Conservation (phyloP, 345 rosid species). For the Populus alba region DNA sequence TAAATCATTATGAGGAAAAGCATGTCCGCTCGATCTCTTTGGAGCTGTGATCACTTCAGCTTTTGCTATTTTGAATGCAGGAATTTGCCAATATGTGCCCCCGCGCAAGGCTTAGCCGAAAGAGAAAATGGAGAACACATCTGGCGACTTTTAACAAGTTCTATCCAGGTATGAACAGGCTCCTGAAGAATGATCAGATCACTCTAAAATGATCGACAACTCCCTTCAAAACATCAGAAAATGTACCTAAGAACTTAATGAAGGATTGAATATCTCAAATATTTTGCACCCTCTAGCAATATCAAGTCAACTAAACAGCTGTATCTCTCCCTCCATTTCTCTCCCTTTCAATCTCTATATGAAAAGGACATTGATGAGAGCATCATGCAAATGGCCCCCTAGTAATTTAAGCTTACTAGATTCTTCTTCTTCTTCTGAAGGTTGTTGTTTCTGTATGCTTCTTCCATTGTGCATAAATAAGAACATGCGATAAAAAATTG, state of each 20-base stretch:
- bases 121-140: conserved; percentile 34
- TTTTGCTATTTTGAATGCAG: conserved; percentile 15
- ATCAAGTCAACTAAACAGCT: too few relatives aligned
- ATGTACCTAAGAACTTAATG: not conserved
- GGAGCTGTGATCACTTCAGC: conserved; percentile 36
- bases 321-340: not conserved
- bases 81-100: conserved; percentile 17
- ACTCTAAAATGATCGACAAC: too few relatives aligned
- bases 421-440: not conserved
- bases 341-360: not conserved
- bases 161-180: not conserved
- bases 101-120: conserved; percentile 24
- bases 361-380: not conserved
- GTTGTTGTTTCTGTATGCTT: not conserved
- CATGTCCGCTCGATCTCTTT: not conserved
- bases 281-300: too few relatives aligned
- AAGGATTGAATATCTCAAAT: too few relatives aligned
- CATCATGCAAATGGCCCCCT: not conserved
- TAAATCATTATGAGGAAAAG: too few relatives aligned
- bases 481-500: not conserved
- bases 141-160: not conserved
- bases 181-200: not conserved
- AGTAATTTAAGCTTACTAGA: not conserved
- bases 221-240: not conserved
- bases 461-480: not conserved